These are phyloP conservation scores for Ogataea henricii DNA, from an alignment of 805 yeast genomes.

Conservation along the genomic window DNA sequence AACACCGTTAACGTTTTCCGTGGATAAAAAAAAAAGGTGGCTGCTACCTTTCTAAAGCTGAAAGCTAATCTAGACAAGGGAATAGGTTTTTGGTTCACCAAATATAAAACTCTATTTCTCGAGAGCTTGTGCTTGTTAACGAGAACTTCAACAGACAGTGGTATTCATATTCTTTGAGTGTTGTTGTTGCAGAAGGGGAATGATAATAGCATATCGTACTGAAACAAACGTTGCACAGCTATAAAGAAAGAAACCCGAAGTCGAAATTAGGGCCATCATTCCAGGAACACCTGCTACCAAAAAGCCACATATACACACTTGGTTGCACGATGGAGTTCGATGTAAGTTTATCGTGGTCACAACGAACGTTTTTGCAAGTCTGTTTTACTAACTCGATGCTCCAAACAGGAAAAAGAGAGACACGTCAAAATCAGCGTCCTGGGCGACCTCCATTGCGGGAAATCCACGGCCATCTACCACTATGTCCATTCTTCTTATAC, in stretches of 20 bases:
- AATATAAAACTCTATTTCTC: too few species aligned
- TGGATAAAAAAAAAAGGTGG: not conserved
- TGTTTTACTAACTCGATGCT: conserved; percentile 5
- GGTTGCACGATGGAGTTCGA: not conserved
- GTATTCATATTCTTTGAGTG: too few species aligned
- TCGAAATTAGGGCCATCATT: not conserved
- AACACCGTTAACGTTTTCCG: not conserved
- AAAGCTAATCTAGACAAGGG: too few species aligned
- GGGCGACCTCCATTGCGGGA: conserved; percentile 36
- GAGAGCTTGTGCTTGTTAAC: too few species aligned
- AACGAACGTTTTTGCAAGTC: not conserved
- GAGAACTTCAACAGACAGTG: too few species aligned
- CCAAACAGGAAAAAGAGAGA: conserved; percentile 6
- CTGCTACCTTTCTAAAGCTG: not conserved
- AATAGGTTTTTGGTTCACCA: too few species aligned
- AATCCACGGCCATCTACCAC: conserved; percentile 31
- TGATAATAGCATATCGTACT: too few species aligned
- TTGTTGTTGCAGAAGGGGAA: too few species aligned
- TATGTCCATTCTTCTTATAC: conserved; percentile 26
- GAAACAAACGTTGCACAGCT: not conserved
- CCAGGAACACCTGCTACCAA: not conserved
- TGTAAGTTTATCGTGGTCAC: conserved; percentile 4
- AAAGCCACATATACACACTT: not conserved
- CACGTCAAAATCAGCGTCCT: conserved; percentile 32
- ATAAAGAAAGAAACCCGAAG: not conserved